Evolutionary conservation across 345 rosid genomes (phyloP).

Genomic region (Cochlearia excelsa): DNA sequence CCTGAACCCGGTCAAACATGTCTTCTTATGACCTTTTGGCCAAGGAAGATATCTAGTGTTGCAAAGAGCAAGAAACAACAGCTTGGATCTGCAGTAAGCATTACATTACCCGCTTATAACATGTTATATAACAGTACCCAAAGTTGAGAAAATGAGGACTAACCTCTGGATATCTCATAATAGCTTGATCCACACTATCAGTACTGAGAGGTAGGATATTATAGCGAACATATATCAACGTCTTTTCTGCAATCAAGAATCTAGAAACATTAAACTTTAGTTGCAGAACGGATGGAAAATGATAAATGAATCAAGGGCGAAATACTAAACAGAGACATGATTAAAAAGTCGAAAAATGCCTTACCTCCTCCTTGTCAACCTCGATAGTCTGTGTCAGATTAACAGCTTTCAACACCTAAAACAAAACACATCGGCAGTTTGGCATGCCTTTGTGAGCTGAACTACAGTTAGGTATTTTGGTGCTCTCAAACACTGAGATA

Average conservation of each 20-base stretch:
- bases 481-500: too few species aligned
- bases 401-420: constrained; percentile 96
- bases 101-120: constrained; percentile 11
- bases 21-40: constrained; percentile 83
- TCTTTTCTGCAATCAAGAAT: constrained; percentile 94
- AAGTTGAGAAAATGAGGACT: constrained; percentile 9
- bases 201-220: constrained; percentile 98
- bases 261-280: constrained; percentile 39
- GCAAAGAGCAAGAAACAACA: constrained; percentile 82
- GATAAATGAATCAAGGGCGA: constrained; percentile 2
- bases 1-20: constrained; percentile 96
- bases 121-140: constrained; percentile 10
- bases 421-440: constrained; percentile 97
- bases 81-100: constrained; percentile 73
- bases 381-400: constrained; percentile 91
- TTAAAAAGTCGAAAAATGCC: constrained; percentile 16
- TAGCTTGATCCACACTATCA: constrained; percentile 95
- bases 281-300: background rate
- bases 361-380: constrained; percentile 87
- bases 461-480: background rate
- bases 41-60: constrained; percentile 99
- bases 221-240: constrained; percentile 82
- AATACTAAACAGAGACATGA: background rate
- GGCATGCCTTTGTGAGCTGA: constrained; percentile 97
- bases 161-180: constrained; percentile 97